A percentile compares a stretch with the other conserved stretches of the same genome.
phyloP scores from a whole-genome alignment of 495 filamentous ascomycete genomes.

The Penicillium steckii region DNA sequence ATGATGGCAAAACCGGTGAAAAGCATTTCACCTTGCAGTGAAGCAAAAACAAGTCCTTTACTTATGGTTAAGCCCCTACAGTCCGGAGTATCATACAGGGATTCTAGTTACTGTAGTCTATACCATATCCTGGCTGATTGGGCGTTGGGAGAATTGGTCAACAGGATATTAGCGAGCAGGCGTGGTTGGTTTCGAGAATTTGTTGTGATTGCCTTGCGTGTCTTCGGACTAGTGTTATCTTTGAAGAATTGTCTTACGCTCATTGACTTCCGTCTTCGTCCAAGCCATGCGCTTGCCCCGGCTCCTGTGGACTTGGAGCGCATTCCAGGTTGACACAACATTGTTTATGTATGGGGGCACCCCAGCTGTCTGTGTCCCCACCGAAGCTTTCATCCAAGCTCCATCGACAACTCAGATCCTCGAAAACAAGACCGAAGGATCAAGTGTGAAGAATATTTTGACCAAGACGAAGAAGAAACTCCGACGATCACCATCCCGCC shows the following conservation, averaged over 20 bases:
- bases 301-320: slow-evolving; percentile 19
- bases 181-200: neutral
- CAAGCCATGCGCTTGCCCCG: slow-evolving; percentile 22
- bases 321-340: slow-evolving; percentile 29
- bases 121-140: neutral
- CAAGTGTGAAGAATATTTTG: slow-evolving; percentile 12
- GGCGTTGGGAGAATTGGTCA: neutral
- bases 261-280: slow-evolving; percentile 9
- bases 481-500: slow-evolving; percentile 10
- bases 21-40: slow-evolving; percentile 3
- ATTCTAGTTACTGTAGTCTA: neutral
- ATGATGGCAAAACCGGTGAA: slow-evolving; percentile 13
- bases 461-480: slow-evolving; percentile 2
- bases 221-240: neutral
- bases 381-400: slow-evolving; percentile 14
- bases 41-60: neutral
- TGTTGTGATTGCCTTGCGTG: neutral
- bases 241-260: neutral
- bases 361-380: slow-evolving; percentile 20
- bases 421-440: slow-evolving; percentile 7
- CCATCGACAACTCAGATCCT: slow-evolving; percentile 4
- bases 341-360: slow-evolving; percentile 30
- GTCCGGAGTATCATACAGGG: neutral
- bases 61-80: neutral
- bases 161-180: neutral